Evolutionary conservation across 768 basidiomycete species (phyloP).

Genomic region (Pleurotus platypus): DNA sequence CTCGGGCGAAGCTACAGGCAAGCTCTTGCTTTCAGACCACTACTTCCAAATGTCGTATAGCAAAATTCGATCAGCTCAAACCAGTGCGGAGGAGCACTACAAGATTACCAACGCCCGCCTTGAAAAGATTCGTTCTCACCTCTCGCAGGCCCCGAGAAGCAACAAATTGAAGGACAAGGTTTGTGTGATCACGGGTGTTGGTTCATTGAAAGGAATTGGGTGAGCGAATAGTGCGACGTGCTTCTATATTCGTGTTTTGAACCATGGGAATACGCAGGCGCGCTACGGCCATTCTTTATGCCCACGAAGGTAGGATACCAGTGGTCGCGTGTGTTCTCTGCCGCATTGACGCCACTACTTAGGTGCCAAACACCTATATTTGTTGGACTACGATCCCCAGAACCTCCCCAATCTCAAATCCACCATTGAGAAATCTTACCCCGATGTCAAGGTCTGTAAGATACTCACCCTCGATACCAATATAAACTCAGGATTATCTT

Average conservation of each 20-base stretch:
- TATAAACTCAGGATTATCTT: neutral
- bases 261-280: conserved; percentile 39
- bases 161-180: conserved; percentile 72
- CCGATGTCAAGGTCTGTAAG: conserved; percentile 71
- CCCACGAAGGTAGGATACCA: conserved; percentile 63
- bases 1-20: too few species aligned
- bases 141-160: conserved; percentile 48
- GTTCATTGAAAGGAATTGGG: conserved; percentile 88
- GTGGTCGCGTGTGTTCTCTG: too few species aligned
- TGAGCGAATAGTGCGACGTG: conserved; percentile 22
- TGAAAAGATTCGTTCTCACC: conserved; percentile 64
- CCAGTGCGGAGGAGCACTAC: conserved; percentile 47
- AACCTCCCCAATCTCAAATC: conserved; percentile 62
- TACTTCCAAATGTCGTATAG: conserved; percentile 25
- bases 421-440: conserved; percentile 63
- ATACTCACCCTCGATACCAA: neutral
- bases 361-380: conserved; percentile 72
- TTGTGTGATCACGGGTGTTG: conserved; percentile 85
- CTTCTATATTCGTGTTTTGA: conserved; percentile 6
- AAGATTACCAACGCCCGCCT: conserved; percentile 64
- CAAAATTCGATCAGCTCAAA: conserved; percentile 24
- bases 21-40: too few species aligned
- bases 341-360: conserved; percentile 8
- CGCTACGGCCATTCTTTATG: conserved; percentile 68
- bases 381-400: conserved; percentile 37